phyloP scores from a whole-genome alignment of 2,329 filamentous ascomycete species.

The Thermothelomyces thermophilus region DNA sequence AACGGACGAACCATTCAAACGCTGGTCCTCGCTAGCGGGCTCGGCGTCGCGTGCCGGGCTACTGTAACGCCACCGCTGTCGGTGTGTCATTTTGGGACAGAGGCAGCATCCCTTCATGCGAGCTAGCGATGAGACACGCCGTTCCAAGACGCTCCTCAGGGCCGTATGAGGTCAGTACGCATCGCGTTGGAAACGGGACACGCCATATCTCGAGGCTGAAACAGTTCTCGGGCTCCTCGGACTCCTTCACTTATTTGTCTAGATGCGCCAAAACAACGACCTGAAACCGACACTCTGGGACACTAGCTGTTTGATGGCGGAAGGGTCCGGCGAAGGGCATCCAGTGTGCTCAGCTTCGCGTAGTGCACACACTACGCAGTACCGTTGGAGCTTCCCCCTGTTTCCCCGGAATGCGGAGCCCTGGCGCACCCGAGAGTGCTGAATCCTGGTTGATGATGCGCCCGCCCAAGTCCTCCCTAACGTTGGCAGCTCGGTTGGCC shows the following conservation, averaged over 20 bases:
- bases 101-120: neutral
- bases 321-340: too few relatives aligned
- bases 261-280: neutral
- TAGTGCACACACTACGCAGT: too few relatives aligned
- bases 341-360: too few relatives aligned
- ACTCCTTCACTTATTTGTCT: neutral
- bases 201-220: neutral
- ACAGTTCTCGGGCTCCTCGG: neutral
- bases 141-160: neutral
- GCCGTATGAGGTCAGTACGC: too few relatives aligned
- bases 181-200: too few relatives aligned
- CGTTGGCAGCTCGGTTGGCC: neutral
- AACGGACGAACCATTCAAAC: neutral
- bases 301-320: neutral
- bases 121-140: neutral
- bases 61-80: neutral
- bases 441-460: neutral
- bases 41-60: slow-evolving; percentile 1
- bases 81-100: neutral
- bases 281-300: neutral
- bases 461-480: too few relatives aligned
- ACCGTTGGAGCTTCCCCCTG: neutral
- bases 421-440: neutral
- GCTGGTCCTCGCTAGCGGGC: neutral
- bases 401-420: neutral